Evolutionary conservation across 2,329 filamentous ascomycete species (phyloP).

Genomic region (Botrytis galanthina): DNA sequence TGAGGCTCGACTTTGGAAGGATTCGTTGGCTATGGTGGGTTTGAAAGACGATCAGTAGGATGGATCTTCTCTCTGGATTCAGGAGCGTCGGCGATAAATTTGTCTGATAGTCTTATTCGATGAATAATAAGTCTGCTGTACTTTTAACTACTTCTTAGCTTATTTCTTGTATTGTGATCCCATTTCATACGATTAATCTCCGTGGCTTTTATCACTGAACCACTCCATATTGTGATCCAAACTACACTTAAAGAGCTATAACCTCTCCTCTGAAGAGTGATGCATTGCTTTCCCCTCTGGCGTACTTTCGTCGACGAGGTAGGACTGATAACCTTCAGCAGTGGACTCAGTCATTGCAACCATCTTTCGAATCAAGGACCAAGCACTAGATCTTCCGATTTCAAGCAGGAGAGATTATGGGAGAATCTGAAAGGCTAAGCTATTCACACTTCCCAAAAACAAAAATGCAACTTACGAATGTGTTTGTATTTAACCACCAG

Average conservation of each 20-base stretch:
- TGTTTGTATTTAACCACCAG: no score
- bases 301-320: neutral
- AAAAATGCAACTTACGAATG: neutral
- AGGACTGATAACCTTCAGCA: neutral
- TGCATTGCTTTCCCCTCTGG: neutral
- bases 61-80: neutral
- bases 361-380: neutral
- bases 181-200: neutral
- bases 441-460: neutral
- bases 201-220: neutral
- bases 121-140: neutral
- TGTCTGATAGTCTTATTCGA: neutral
- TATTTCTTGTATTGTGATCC: neutral
- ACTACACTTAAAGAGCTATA: neutral
- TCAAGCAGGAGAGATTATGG: neutral
- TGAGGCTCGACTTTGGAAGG: conserved; percentile 44
- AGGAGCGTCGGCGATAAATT: neutral
- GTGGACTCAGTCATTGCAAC: neutral
- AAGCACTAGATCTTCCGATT: neutral
- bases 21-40: conserved; percentile 39
- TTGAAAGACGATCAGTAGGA: conserved; percentile 27
- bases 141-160: neutral
- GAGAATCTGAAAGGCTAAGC: neutral
- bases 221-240: neutral
- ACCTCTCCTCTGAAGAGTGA: neutral